These are phyloP conservation scores for Fraxinus sp. DNA, from an alignment of 305 asterid species.

Conservation along the genomic window DNA sequence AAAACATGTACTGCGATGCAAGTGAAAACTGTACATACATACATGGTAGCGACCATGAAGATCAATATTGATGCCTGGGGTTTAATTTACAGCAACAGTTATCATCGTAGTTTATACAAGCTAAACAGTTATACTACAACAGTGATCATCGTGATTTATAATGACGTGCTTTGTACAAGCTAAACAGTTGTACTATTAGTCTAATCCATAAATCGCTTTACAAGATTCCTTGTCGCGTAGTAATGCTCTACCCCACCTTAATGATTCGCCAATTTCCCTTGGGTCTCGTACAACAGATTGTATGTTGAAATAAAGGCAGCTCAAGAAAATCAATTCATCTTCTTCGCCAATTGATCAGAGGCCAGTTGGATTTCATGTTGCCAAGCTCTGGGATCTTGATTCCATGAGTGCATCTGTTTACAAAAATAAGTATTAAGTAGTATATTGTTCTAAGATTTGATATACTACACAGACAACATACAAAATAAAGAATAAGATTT, in stretches of 20 bases:
- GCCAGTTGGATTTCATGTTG: background rate
- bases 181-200: background rate
- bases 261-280: background rate
- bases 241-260: slow-evolving; percentile 6
- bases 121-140: background rate
- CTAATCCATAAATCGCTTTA: background rate
- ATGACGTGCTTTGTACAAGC: background rate
- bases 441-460: background rate
- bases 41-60: background rate
- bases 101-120: background rate
- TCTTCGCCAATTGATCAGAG: background rate
- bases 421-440: background rate
- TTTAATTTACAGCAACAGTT: background rate
- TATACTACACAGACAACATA: background rate
- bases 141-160: background rate
- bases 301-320: background rate
- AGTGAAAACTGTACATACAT: background rate
- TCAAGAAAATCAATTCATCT: background rate
- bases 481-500: background rate
- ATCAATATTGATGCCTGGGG: background rate
- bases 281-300: background rate
- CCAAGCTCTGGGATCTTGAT: background rate
- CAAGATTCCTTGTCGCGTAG: background rate
- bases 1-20: background rate
- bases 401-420: background rate